These are phyloP conservation scores for Striga hermonthica DNA, from an alignment of 305 asterid genomes.

Conservation along the genomic window DNA sequence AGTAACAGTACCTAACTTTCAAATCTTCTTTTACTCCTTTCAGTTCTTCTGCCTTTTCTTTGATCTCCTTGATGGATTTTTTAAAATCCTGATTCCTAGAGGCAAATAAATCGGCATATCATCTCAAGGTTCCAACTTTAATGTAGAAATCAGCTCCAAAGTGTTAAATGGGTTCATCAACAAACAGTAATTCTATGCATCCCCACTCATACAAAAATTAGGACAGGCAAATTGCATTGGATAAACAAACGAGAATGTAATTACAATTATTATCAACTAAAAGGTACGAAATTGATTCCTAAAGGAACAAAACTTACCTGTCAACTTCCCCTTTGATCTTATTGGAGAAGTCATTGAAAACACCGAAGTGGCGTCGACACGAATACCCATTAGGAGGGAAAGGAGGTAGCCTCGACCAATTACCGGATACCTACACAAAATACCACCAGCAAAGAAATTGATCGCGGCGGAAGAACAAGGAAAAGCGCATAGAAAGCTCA, in stretches of 20 bases:
- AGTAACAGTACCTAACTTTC: slow-evolving; percentile 62
- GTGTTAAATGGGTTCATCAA: too few species aligned
- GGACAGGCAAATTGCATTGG: too few species aligned
- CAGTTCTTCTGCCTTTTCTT: slow-evolving; percentile 70
- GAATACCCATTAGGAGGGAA: slow-evolving; percentile 35
- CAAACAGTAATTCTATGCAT: too few species aligned
- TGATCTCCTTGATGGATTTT: slow-evolving; percentile 66
- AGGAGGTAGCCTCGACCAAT: slow-evolving; percentile 37
- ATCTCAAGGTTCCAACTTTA: too few species aligned
- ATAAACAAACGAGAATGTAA: too few species aligned
- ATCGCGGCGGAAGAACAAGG: slow-evolving; percentile 2
- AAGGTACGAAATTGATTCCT: not conserved
- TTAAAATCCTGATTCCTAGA: slow-evolving; percentile 68
- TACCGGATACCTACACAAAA: slow-evolving; percentile 40
- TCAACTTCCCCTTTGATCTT: slow-evolving; percentile 60
- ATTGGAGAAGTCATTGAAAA: slow-evolving; percentile 61
- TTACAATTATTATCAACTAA: too few species aligned
- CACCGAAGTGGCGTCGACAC: slow-evolving; percentile 54
- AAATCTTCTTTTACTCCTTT: slow-evolving; percentile 70
- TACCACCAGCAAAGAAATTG: not conserved
- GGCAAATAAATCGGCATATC: too few species aligned
- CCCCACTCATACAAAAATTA: too few species aligned
- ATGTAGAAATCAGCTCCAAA: too few species aligned
- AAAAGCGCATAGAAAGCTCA: not conserved
- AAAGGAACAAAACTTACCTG: slow-evolving; percentile 35